Conservation (phyloP, 805 yeast species). For the Candida lessepsii region DNA sequence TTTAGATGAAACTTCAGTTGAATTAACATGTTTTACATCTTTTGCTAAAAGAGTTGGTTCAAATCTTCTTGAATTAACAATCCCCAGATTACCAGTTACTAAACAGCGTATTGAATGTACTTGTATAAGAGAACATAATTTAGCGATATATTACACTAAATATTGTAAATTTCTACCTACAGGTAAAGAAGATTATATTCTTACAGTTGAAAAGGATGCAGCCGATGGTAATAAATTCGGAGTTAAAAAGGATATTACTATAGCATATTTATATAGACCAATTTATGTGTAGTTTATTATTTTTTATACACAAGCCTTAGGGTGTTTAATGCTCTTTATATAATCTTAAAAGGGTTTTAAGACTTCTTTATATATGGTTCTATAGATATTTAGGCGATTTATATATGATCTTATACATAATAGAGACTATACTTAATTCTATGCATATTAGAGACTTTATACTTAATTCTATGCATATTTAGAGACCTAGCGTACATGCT, state of each 20-base stretch:
- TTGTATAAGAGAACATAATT: conserved; percentile 49
- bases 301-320: too few relatives aligned
- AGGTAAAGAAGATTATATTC: conserved; percentile 18
- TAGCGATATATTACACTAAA: conserved; percentile 43
- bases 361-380: too few relatives aligned
- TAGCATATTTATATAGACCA: conserved; percentile 35
- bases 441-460: too few relatives aligned
- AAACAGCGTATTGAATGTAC: conserved; percentile 29
- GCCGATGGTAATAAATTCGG: conserved; percentile 34
- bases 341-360: too few relatives aligned
- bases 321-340: too few relatives aligned
- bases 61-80: conserved; percentile 16
- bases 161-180: conserved; percentile 38
- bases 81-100: not conserved
- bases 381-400: too few relatives aligned
- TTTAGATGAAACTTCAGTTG: conserved; percentile 18
- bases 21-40: conserved; percentile 54
- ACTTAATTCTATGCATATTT: too few relatives aligned
- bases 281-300: too few relatives aligned
- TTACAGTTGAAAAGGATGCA: conserved; percentile 18
- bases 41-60: conserved; percentile 43
- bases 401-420: too few relatives aligned
- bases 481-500: too few relatives aligned
- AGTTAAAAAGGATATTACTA: conserved; percentile 40
- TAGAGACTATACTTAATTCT: too few relatives aligned